Base-by-base conservation (phyloP, 495 filamentous ascomycete genomes). In the Cudoniella acicularis region DNA sequence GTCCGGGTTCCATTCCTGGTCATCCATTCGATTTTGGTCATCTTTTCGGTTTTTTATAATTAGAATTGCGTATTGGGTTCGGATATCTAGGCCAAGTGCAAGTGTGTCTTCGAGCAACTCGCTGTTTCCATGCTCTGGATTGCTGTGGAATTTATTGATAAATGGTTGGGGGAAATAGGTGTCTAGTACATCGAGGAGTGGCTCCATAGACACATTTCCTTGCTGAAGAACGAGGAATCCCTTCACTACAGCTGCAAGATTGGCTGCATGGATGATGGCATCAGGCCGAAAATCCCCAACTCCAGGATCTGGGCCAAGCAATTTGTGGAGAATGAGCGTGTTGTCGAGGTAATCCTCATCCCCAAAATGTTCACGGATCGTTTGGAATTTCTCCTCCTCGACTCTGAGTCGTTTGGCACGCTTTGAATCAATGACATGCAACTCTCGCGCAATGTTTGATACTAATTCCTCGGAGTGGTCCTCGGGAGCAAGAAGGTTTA, bases 31-130 rank as follows among this genome's bases (percentile, higher is more conserved):
- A 23, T 58, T 52, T 18, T 75, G 59, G 11, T 61, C 47, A 23
- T 57, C n/a, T n/a, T n/a, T n/a, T n/a, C n/a, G n/a, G n/a, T n/a
- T n/a, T n/a, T n/a, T n/a, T n/a, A n/a, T n/a, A n/a, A n/a, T n/a
- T n/a, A n/a, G 46, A n/a, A 79, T 70, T 8, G 64, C 54, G 40
- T 65, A 52, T 42, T 77, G 75, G 2, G 74, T 79, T 2, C 74
- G 71, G 26, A 79, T 51, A 20, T 76, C 69, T 27, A 79, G 57
- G 2, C 65, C 73, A 17, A 77, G 9, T 8, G 64, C 55, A 52
- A 76, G 72, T 9, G 69, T 73, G 21, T 73, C 66, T 20, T 64
- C 51, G 1, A 66, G 21, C 13, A 75, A 40, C 9, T 30, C 49
- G 50, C 69, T 75, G 21, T 52, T 61, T 47, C 68, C 73, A 25